Conservation (phyloP, 2,329 filamentous ascomycete genomes). For the Rosellinia necatrix region DNA sequence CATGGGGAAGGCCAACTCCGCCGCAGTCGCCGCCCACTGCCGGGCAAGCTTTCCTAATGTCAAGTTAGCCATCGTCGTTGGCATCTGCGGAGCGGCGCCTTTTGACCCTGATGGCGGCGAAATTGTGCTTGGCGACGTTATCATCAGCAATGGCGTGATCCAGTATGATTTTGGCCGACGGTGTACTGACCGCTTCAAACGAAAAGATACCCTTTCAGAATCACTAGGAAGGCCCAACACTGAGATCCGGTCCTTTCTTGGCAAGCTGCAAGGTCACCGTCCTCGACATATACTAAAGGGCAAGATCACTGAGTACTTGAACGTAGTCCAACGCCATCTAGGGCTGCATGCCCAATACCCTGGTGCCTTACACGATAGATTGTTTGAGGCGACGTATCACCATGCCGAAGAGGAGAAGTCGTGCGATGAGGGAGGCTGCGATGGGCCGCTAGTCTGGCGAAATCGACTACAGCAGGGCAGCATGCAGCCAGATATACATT, state of each 20-base stretch:
- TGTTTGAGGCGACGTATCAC: not conserved
- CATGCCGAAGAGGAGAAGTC: not conserved
- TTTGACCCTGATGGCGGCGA: not conserved
- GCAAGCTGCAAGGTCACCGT: not conserved
- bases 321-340: not conserved
- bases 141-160: not conserved
- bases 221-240: not conserved
- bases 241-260: not conserved
- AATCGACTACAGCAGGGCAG: not conserved
- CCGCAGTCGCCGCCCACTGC: not conserved
- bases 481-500: not conserved
- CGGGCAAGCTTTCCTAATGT: not conserved
- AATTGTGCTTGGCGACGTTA: conserved; percentile 4
- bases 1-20: conserved; percentile 1
- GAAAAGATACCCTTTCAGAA: not conserved
- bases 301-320: not conserved
- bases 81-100: not conserved
- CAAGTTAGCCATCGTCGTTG: conserved; percentile 4
- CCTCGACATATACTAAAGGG: not conserved
- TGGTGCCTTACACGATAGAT: not conserved
- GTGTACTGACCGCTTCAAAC: not conserved
- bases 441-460: not conserved
- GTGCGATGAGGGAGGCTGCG: conserved; percentile 2
- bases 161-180: not conserved
- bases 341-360: not conserved